Percentiles rank a stretch among this genome's conserved stretches.
These are phyloP conservation scores for Climacium dendroides DNA, from an alignment of 225 moss, liverwort and hornwort species.

Conservation along the genomic window DNA sequence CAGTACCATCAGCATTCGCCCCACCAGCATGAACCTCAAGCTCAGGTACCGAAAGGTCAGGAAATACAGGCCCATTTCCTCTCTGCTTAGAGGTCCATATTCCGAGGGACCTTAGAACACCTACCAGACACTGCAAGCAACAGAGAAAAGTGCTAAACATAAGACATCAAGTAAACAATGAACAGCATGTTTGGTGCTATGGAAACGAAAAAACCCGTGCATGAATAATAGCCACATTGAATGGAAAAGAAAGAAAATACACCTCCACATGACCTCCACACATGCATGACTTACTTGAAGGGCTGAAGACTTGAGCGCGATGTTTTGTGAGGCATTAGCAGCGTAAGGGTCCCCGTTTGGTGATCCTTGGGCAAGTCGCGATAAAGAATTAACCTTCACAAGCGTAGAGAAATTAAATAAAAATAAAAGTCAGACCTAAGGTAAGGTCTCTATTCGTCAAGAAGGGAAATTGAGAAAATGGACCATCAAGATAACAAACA, in stretches of 20 bases:
- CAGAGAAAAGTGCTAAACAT: background rate
- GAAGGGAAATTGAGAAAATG: background rate
- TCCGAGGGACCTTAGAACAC: slow-evolving; percentile 81
- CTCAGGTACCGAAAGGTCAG: slow-evolving; percentile 19
- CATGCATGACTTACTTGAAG: slow-evolving; percentile 51
- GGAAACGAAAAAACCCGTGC: background rate
- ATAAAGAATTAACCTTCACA: slow-evolving; percentile 80
- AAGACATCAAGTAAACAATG: background rate
- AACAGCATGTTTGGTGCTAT: background rate
- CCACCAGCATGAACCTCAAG: background rate
- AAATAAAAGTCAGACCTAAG: background rate
- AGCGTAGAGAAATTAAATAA: background rate
- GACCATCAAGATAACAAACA: background rate
- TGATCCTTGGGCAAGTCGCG: slow-evolving; percentile 91
- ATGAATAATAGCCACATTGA: background rate
- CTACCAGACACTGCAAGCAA: slow-evolving; percentile 70
- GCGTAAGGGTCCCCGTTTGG: slow-evolving; percentile 50
- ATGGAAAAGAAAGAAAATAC: background rate
- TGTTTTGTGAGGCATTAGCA: slow-evolving; percentile 39
- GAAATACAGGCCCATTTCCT: slow-evolving; percentile 37
- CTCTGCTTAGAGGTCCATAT: slow-evolving; percentile 73
- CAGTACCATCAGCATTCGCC: slow-evolving; percentile 21
- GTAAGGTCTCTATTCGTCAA: background rate
- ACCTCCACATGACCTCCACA: background rate
- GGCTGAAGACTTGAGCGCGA: slow-evolving; percentile 61